A percentile compares a stretch with the other conserved stretches of the same genome.
phyloP scores from a whole-genome alignment of 2,329 filamentous ascomycete species.

The Xylaria multiplex region DNA sequence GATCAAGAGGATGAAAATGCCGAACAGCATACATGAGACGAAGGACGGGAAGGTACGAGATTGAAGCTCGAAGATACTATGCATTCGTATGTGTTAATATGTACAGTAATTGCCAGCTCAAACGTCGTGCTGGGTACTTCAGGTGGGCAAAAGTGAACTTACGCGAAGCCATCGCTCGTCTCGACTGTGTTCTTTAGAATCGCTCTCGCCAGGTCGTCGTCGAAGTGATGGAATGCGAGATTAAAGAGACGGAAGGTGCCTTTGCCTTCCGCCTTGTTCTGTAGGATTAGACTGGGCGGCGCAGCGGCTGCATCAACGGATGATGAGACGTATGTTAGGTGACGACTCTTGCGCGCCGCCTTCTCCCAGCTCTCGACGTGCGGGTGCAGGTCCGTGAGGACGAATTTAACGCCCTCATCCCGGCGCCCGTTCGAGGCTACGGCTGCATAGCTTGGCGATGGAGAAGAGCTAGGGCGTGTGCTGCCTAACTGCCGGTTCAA shows the following conservation, averaged over 20 bases:
- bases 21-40: constrained; percentile 63
- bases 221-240: constrained; percentile 81
- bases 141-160: constrained; percentile 28
- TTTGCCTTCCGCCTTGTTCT: constrained; percentile 49
- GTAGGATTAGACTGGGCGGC: constrained; percentile 59
- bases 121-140: neutral
- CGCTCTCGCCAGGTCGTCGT: constrained; percentile 67
- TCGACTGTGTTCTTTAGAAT: constrained; percentile 73
- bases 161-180: constrained; percentile 73
- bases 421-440: neutral
- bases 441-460: constrained; percentile 44
- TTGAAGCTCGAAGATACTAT: constrained; percentile 77
- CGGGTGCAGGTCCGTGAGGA: constrained; percentile 74
- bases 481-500: constrained; percentile 60
- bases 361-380: constrained; percentile 69
- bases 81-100: neutral
- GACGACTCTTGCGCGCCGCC: constrained; percentile 61
- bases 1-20: constrained; percentile 60
- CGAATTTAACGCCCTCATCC: constrained; percentile 59
- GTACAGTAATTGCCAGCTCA: too few species aligned
- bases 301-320: constrained; percentile 73
- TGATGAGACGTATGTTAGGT: constrained; percentile 67
- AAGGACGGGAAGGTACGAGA: constrained; percentile 67
- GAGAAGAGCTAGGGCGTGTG: constrained; percentile 22
- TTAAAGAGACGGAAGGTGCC: constrained; percentile 76